A percentile compares a stretch with the other conserved stretches of the same genome.
These are phyloP conservation scores for Thalassiosira hispida DNA, from an alignment of 352 stramenopile genomes.

Conservation along the genomic window DNA sequence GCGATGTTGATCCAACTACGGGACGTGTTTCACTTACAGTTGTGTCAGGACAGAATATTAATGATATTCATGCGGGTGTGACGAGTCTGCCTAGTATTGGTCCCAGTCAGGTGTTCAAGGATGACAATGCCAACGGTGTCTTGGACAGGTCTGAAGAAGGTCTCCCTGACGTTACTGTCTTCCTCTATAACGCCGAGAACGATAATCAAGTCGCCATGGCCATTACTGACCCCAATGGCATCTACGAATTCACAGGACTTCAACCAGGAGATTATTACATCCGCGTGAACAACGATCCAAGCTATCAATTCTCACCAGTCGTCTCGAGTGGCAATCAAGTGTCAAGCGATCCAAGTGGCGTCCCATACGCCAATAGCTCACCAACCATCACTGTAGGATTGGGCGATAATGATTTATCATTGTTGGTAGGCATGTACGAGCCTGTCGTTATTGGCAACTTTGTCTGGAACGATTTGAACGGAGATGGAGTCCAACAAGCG, in stretches of 20 bases:
- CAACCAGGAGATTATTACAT: constrained; percentile 34
- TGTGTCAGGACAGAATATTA: constrained; percentile 21
- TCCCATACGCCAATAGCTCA: constrained; percentile 26
- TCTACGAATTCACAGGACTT: constrained; percentile 34
- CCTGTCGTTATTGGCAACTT: constrained; percentile 37
- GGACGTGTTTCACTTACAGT: constrained; percentile 27
- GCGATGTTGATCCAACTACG: constrained; percentile 37
- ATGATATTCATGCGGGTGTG: constrained; percentile 30
- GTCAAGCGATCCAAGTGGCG: background rate
- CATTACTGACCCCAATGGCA: constrained; percentile 26
- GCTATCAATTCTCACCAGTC: constrained; percentile 31
- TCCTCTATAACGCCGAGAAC: constrained; percentile 8
- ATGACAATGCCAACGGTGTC: constrained; percentile 37
- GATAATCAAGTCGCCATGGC: constrained; percentile 17
- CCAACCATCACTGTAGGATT: constrained; percentile 18
- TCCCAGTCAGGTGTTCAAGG: constrained; percentile 43
- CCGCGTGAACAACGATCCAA: constrained; percentile 27
- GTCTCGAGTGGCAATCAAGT: constrained; percentile 46
- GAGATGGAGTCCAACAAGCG: constrained; percentile 26
- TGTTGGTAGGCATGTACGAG: constrained; percentile 43
- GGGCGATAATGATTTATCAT: constrained; percentile 23
- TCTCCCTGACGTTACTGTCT: constrained; percentile 23
- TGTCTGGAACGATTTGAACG: constrained; percentile 53
- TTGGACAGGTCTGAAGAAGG: constrained; percentile 34
- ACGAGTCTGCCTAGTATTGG: constrained; percentile 28